Evolutionary conservation across 169 alveolate genomes (phyloP), one percentile per base, ranked within the genome.

Genomic region (Hepatocystis sp.): DNA sequence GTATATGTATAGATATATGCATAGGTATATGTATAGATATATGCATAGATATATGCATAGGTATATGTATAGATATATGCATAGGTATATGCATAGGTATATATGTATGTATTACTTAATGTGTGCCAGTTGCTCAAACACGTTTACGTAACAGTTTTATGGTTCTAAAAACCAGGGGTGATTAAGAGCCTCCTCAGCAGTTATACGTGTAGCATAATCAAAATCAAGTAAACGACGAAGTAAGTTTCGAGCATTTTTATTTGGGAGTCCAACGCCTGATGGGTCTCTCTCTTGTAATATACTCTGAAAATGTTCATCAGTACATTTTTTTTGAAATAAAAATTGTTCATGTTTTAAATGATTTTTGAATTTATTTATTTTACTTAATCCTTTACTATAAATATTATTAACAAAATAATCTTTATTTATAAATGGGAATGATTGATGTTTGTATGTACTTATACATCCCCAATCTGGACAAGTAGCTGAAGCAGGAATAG

Each of bases 171-270:
- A 76, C 95, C 96, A 94, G 0, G 93, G 90, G 53, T 94, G 97
- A 46, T 91, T 66, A 8, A 93, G 71, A 44, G 96, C 96, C 58
- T 94, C 95, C 36, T 76, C 90, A 0, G 96, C 95, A 40, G 91
- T 91, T 23, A 91, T 92, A 36, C 97, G 51, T 11, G 65, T 85
- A 30, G 85, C 90, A 46, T 94, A 94, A 53, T 92, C 95, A 44
- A 91, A 84, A 61, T 91, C 85, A n/a, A 94, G 65, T 28, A 90
- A 52, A 13, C 93, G 91, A 23, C 81, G 85, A 8, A 92, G 84
- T 2, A 94, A 64, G 63, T 94, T 93, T 66, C 94, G 86, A 21
- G 97, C 97, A 34, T 76, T 76, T 30, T 32, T 49, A 63, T 76
- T 34, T 7, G 88, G 88, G 0, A 76, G 67, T 13, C 88, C 88